A percentile compares a stretch with the other conserved stretches of the same genome.
phyloP scores from a whole-genome alignment of 2,329 filamentous ascomycete genomes.

The Lachnellula willkommii region DNA sequence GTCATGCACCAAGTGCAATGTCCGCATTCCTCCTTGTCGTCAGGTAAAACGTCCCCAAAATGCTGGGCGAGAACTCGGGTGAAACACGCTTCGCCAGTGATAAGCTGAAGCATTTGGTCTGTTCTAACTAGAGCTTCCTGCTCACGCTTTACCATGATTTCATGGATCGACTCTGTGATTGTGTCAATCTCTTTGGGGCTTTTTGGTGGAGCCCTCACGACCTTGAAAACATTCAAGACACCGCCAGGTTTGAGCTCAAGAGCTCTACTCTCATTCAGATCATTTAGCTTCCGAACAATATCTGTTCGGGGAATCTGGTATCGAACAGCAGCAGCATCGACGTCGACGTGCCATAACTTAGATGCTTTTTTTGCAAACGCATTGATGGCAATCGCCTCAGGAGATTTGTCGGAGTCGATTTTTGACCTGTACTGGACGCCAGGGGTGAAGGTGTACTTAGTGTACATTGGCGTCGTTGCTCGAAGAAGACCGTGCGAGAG shows the following conservation, averaged over 20 bases:
- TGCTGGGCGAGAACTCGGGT: conserved; percentile 48
- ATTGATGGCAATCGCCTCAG: conserved; percentile 42
- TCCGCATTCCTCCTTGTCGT: conserved; percentile 42
- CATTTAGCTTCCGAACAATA: conserved; percentile 49
- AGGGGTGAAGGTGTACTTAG: conserved; percentile 46
- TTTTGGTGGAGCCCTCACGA: conserved; percentile 43
- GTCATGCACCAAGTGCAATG: conserved; percentile 49
- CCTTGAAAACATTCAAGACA: conserved; percentile 49
- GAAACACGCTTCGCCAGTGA: conserved; percentile 49
- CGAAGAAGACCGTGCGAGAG: conserved; percentile 52
- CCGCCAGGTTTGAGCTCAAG: conserved; percentile 49
- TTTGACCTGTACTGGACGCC: conserved; percentile 30
- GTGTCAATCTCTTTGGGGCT: conserved; percentile 37
- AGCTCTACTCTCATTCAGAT: conserved; percentile 44
- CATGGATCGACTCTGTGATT: conserved; percentile 44
- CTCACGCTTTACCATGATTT: conserved; percentile 47
- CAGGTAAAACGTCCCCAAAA: conserved; percentile 50
- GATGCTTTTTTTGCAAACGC: conserved; percentile 36
- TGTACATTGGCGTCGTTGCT: conserved; percentile 53
- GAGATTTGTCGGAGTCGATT: conserved; percentile 35
- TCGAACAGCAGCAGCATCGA: conserved; percentile 35
- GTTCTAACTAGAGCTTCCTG: conserved; percentile 47
- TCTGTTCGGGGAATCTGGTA: conserved; percentile 39
- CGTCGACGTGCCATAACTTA: conserved; percentile 44
- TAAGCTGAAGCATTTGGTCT: conserved; percentile 45